These are phyloP conservation scores for Diaporthe ampelina DNA, from an alignment of 2,329 filamentous ascomycete genomes.

Conservation along the genomic window DNA sequence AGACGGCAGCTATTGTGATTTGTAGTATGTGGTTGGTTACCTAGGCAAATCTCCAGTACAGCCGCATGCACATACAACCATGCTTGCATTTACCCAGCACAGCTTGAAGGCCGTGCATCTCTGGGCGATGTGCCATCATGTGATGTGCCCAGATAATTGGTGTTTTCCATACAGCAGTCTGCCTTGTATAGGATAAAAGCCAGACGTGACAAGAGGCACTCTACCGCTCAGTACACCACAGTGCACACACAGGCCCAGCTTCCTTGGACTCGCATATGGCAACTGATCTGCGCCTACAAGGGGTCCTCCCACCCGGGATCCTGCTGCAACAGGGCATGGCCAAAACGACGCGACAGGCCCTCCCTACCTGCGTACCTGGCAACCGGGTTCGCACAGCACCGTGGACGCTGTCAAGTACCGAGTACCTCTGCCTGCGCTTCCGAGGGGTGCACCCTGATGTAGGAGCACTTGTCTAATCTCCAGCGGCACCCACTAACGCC, in stretches of 20 bases:
- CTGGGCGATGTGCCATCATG: no score
- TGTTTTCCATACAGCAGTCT: no score
- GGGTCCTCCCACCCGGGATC: neutral
- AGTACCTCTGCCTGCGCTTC: neutral
- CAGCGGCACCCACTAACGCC: neutral
- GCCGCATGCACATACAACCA: no score
- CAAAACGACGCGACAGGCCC: neutral
- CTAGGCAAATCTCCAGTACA: no score
- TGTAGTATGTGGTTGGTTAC: no score
- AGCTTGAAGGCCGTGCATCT: slow-evolving; percentile 12
- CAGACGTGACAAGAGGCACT: no score
- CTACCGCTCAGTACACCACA: no score
- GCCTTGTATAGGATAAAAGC: no score
- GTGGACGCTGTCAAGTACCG: neutral
- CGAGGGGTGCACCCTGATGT: neutral
- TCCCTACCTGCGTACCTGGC: neutral
- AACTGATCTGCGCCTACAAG: slow-evolving; percentile 1
- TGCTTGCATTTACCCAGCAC: slow-evolving; percentile 1
- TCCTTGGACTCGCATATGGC: no score
- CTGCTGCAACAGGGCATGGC: neutral
- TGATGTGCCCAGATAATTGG: no score
- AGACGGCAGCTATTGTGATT: neutral
- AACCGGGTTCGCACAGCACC: neutral
- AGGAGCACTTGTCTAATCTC: neutral
- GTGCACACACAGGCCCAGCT: no score